These are phyloP conservation scores for Nephelium lappaceum DNA, from an alignment of 345 rosid genomes.

Conservation along the genomic window DNA sequence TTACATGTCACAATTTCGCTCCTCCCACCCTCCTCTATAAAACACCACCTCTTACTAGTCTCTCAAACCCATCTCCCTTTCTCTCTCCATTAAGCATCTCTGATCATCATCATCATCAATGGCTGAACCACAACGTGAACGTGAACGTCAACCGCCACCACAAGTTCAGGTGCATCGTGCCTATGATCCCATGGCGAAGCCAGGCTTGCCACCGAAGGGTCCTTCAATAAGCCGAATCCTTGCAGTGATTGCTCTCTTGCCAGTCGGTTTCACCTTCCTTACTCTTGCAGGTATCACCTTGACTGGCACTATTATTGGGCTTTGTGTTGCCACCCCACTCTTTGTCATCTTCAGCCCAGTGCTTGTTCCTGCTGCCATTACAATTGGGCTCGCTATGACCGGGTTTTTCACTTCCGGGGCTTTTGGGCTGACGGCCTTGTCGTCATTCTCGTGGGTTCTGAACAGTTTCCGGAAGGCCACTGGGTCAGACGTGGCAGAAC, in stretches of 20 bases:
- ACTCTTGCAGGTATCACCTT: conserved; percentile 67
- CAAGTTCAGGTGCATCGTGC: conserved; percentile 61
- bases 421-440: conserved; percentile 69
- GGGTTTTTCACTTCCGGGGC: conserved; percentile 73
- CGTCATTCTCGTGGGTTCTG: conserved; percentile 62
- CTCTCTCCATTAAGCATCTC: not conserved
- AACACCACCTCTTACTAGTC: conserved; percentile 5
- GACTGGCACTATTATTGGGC: conserved; percentile 64
- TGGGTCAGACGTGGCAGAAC: conserved; percentile 53
- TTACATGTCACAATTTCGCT: conserved; percentile 37
- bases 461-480: conserved; percentile 39
- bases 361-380: conserved; percentile 67
- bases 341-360: conserved; percentile 80
- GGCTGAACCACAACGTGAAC: conserved; percentile 38
- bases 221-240: conserved; percentile 63
- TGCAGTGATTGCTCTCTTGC: conserved; percentile 54
- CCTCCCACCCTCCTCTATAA: conserved; percentile 26
- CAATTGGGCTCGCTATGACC: conserved; percentile 51
- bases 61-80: not conserved
- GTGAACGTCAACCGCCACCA: conserved; percentile 44
- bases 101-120: conserved; percentile 19
- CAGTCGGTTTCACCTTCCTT: conserved; percentile 63
- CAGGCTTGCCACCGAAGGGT: conserved; percentile 32
- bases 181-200: conserved; percentile 41
- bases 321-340: conserved; percentile 58